Percentiles rank a stretch among this genome's conserved stretches.
Evolutionary conservation across 2,329 filamentous ascomycete species (phyloP).

Genomic region (Aureobasidium sp.): DNA sequence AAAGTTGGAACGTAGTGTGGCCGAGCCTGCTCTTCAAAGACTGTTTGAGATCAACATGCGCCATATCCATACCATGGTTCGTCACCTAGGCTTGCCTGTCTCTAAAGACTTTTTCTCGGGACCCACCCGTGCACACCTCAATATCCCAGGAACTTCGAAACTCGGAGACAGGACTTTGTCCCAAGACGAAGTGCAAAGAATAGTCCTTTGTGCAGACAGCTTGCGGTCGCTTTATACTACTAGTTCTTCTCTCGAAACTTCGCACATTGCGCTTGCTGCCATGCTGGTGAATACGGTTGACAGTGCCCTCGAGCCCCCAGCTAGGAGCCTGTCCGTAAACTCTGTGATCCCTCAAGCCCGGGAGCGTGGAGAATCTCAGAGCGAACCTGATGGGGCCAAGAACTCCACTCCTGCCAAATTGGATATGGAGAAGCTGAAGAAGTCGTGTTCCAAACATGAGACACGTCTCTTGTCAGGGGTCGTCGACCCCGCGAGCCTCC

Average conservation of each 20-base stretch:
- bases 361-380: neutral
- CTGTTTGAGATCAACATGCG: slow-evolving; percentile 53
- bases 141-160: slow-evolving; percentile 15
- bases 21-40: slow-evolving; percentile 20
- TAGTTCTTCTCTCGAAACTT: slow-evolving; percentile 16
- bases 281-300: slow-evolving; percentile 5
- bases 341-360: neutral
- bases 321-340: neutral
- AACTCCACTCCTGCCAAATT: neutral
- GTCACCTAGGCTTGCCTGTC: slow-evolving; percentile 32
- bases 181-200: slow-evolving; percentile 17
- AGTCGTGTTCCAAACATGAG: slow-evolving; percentile 67
- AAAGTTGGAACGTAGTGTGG: neutral
- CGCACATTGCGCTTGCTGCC: slow-evolving; percentile 16
- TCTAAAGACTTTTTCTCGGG: slow-evolving; percentile 16
- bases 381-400: neutral
- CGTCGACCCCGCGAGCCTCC: slow-evolving; percentile 72
- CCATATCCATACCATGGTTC: slow-evolving; percentile 58
- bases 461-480: slow-evolving; percentile 75
- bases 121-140: slow-evolving; percentile 14
- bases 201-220: slow-evolving; percentile 18
- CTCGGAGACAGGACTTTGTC: slow-evolving; percentile 16
- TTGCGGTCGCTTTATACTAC: slow-evolving; percentile 17
- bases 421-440: slow-evolving; percentile 43
- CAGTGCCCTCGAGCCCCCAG: neutral